Conservation (phyloP, 495 filamentous ascomycete species). For the Xylaria nigripes region DNA sequence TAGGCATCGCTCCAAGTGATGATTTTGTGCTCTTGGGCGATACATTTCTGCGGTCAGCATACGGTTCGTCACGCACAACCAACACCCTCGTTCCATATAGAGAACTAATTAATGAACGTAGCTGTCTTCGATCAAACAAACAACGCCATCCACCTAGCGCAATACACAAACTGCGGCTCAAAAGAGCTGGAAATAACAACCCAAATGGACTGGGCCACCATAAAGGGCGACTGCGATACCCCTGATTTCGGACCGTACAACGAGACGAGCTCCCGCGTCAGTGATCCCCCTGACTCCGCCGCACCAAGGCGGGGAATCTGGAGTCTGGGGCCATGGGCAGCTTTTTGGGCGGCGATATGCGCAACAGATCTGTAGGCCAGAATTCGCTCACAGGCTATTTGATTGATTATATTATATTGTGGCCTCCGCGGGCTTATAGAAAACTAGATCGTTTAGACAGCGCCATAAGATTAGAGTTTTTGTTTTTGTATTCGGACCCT, state of each 20-base stretch:
- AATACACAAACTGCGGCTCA: conserved; percentile 39
- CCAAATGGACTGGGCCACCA: conserved; percentile 9
- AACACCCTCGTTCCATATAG: neutral
- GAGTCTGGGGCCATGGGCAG: neutral
- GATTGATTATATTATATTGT: too few species aligned
- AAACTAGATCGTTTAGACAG: too few species aligned
- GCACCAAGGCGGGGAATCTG: neutral
- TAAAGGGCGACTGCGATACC: conserved; percentile 20
- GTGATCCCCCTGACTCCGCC: too few species aligned
- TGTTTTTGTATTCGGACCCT: too few species aligned
- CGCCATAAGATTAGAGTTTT: too few species aligned
- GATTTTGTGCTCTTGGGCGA: conserved; percentile 69
- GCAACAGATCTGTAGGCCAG: neutral
- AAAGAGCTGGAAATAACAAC: conserved; percentile 23
- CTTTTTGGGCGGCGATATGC: neutral
- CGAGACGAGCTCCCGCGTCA: too few species aligned
- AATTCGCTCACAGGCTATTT: neutral
- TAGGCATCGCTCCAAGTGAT: conserved; percentile 68
- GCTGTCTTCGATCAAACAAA: conserved; percentile 42
- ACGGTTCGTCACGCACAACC: conserved; percentile 39
- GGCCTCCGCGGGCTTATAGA: too few species aligned
- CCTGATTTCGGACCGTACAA: neutral
- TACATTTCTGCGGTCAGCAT: conserved; percentile 86
- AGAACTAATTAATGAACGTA: conserved; percentile 8
- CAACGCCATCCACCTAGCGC: conserved; percentile 36